Evolutionary conservation across 1,139 yeast species (phyloP).

Genomic region (Candida sanyaensis): DNA sequence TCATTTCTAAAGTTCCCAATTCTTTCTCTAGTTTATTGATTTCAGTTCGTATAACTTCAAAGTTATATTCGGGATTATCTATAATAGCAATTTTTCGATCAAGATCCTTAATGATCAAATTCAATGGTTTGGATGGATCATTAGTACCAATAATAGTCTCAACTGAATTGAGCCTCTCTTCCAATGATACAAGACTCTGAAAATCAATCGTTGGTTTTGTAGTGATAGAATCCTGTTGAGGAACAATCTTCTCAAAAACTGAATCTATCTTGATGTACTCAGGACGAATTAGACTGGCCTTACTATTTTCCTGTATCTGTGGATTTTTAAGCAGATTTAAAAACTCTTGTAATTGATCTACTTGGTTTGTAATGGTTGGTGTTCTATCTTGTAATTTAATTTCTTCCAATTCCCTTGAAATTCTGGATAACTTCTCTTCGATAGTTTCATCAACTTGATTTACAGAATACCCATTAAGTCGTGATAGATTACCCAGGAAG

Average conservation of each 20-base stretch:
- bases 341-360: slow-evolving; percentile 11
- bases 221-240: neutral
- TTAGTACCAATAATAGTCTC: slow-evolving; percentile 25
- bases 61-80: slow-evolving; percentile 34
- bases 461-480: slow-evolving; percentile 30
- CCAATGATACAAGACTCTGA: slow-evolving; percentile 17
- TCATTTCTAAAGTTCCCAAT: slow-evolving; percentile 19
- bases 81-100: slow-evolving; percentile 38
- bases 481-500: slow-evolving; percentile 38
- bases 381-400: slow-evolving; percentile 16
- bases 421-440: slow-evolving; percentile 46
- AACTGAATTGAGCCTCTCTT: slow-evolving; percentile 23
- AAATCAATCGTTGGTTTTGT: neutral
- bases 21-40: slow-evolving; percentile 17
- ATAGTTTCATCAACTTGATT: slow-evolving; percentile 33
- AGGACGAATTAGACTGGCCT: neutral
- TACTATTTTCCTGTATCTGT: neutral
- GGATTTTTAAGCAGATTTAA: slow-evolving; percentile 4
- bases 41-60: slow-evolving; percentile 20
- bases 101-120: slow-evolving; percentile 33
- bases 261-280: slow-evolving; percentile 1
- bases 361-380: slow-evolving; percentile 1
- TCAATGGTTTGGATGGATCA: slow-evolving; percentile 20
- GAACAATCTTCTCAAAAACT: slow-evolving; percentile 1
- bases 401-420: slow-evolving; percentile 47